These are phyloP conservation scores for Bimuria novae-zelandiae DNA, from an alignment of 2,329 filamentous ascomycete genomes.

Conservation along the genomic window DNA sequence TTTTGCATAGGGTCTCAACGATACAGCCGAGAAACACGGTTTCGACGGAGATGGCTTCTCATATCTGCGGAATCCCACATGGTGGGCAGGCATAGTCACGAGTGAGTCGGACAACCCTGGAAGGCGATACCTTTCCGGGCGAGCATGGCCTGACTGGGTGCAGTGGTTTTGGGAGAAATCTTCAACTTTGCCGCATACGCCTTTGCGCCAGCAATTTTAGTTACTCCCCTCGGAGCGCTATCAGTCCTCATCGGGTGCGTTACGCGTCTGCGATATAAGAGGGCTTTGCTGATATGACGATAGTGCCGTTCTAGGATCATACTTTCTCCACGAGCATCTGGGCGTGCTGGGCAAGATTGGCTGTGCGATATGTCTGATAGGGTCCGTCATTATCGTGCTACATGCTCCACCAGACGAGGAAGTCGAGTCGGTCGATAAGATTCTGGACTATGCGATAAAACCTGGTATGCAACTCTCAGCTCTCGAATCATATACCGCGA, in stretches of 20 bases:
- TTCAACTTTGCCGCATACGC: slow-evolving; percentile 99
- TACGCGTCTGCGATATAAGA: slow-evolving; percentile 11
- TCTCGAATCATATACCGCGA: no score
- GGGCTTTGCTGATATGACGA: slow-evolving; percentile 16
- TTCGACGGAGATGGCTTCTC: slow-evolving; percentile 96
- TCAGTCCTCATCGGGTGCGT: slow-evolving; percentile 83
- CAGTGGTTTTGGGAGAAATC: slow-evolving; percentile 90
- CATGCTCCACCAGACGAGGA: slow-evolving; percentile 95
- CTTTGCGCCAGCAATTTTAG: slow-evolving; percentile 97
- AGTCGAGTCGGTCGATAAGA: slow-evolving; percentile 88
- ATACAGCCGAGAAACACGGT: slow-evolving; percentile 87
- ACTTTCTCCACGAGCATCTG: slow-evolving; percentile 88
- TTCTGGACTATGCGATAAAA: slow-evolving; percentile 86
- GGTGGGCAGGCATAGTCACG: slow-evolving; percentile 94
- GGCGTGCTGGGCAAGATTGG: slow-evolving; percentile 92
- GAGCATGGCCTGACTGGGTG: slow-evolving; percentile 20
- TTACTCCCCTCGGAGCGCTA: slow-evolving; percentile 90
- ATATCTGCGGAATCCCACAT: slow-evolving; percentile 91
- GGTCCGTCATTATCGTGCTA: slow-evolving; percentile 94
- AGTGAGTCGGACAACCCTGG: slow-evolving; percentile 70
- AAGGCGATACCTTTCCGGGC: neutral
- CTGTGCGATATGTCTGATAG: slow-evolving; percentile 93
- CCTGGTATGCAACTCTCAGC: slow-evolving; percentile 66
- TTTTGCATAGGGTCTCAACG: slow-evolving; percentile 73
- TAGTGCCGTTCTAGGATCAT: slow-evolving; percentile 87